Evolutionary conservation across 192 early-diverging fungal genomes (phyloP), one percentile per base, ranked within the genome.

Genomic region (Backusella morwellensis): DNA sequence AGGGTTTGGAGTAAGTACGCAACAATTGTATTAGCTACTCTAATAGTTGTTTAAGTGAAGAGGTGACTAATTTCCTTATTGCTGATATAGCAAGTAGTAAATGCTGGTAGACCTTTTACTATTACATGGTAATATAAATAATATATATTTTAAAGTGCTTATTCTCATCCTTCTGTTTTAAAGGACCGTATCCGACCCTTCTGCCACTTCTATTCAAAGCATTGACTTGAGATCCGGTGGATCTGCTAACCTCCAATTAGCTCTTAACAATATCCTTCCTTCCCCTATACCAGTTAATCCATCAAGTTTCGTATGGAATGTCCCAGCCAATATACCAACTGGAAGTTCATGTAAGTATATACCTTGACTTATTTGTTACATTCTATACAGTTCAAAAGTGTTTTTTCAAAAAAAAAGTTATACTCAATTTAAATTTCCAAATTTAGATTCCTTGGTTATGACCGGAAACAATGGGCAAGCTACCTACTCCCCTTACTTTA

Each of bases 161-260:
- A 21, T 21, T 56, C 21, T 56, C 6, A 56, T 11, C 2, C 8
- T 56, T 21, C n/a, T 21, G 2, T 9, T 56, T 21, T 56, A 56
- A 56, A 56, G 54, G 54, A 56, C 54, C 23, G 9, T 56, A 56
- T 56, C 54, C 8, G 54, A 56, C n/a, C 54, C 54, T 56, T 56
- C 54, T 12, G 54, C 54, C 0, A 56, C 54, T 21, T 56, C 54
- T 56, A 56, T 56, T 56, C 54, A 56, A 21, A 56, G 54, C n/a
- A 56, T 56, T 56, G 54, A 56, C n/a, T 56, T 56, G 54, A n/a
- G 54, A 56, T 56, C 54, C n/a, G 54, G 54, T 56, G 54, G 54
- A 56, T 56, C 54, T 56, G 54, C 54, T n/a, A 56, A 56, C 19
- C n/a, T 56, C 21, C 54, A 56, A 56, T 21, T 56, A 56, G 54